These are phyloP conservation scores for Thermomucor indicae-seudaticae DNA, from an alignment of 371 early-diverging fungal genomes.

Conservation along the genomic window DNA sequence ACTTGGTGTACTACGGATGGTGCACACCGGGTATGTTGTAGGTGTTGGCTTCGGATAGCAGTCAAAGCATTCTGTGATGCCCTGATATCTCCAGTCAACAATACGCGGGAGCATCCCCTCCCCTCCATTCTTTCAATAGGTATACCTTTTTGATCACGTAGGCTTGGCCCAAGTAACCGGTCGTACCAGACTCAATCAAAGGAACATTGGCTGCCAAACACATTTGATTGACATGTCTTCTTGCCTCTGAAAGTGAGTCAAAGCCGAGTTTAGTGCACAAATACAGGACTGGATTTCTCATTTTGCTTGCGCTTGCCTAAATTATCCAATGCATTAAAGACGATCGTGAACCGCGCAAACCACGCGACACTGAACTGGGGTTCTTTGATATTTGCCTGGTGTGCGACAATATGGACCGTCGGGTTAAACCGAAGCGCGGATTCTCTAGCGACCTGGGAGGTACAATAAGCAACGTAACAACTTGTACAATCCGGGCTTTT, in stretches of 20 bases:
- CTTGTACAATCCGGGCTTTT: too few relatives aligned
- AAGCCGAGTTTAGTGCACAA: not conserved
- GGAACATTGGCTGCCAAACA: slow-evolving; percentile 88
- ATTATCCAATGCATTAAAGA: slow-evolving; percentile 98
- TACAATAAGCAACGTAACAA: too few relatives aligned
- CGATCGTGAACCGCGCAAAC: slow-evolving; percentile 91
- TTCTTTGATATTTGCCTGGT: slow-evolving; percentile 86
- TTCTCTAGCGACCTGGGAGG: slow-evolving; percentile 66
- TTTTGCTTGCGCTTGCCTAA: slow-evolving; percentile 53
- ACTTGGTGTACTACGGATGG: slow-evolving; percentile 96
- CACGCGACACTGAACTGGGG: slow-evolving; percentile 79
- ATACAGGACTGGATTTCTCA: not conserved
- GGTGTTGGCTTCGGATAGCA: slow-evolving; percentile 92
- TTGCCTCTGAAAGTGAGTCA: slow-evolving; percentile 82
- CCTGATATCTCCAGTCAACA: slow-evolving; percentile 12
- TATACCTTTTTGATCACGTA: slow-evolving; percentile 76
- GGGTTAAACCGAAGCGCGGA: slow-evolving; percentile 85
- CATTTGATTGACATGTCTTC: slow-evolving; percentile 96
- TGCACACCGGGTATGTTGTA: slow-evolving; percentile 94
- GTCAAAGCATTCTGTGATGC: slow-evolving; percentile 93
- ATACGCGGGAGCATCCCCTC: not conserved
- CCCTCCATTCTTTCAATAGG: not conserved
- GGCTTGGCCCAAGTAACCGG: slow-evolving; percentile 96
- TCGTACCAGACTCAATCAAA: slow-evolving; percentile 96
- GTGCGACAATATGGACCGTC: slow-evolving; percentile 64